Evolutionary conservation across 2,329 filamentous ascomycete species (phyloP).

Genomic region (Neurospora sp.): DNA sequence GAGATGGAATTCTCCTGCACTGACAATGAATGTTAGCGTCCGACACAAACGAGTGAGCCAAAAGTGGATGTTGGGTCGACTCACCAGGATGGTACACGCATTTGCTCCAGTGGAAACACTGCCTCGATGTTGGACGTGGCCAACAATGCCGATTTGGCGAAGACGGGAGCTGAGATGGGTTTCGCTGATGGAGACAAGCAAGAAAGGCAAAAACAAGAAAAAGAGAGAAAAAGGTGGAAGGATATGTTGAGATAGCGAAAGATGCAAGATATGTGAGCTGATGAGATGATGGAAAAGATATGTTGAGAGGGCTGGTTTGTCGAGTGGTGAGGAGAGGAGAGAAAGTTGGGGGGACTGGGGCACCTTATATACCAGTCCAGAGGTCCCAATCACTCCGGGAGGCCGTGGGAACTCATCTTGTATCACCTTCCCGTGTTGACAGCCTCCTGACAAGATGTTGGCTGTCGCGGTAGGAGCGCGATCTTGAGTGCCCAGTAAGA

Average conservation of each 20-base stretch:
- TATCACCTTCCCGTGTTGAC: neutral
- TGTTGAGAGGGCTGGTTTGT: neutral
- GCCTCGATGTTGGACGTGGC: neutral
- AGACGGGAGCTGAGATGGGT: neutral
- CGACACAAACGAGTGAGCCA: neutral
- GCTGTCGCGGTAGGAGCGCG: neutral
- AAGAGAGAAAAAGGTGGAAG: neutral
- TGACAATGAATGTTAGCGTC: neutral
- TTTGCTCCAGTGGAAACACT: neutral
- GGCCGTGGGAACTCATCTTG: neutral
- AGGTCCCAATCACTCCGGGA: neutral
- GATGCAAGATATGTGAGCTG: neutral
- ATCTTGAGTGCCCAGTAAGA: neutral
- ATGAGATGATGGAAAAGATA: neutral
- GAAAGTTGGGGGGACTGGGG: neutral
- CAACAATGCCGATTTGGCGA: neutral
- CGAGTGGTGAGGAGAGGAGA: neutral
- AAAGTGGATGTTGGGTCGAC: neutral
- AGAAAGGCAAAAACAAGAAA: neutral
- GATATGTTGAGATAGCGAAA: neutral
- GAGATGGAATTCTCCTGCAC: neutral
- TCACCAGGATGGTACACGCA: neutral
- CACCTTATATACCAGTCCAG: neutral
- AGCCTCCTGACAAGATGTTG: neutral
- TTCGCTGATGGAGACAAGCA: neutral